A percentile compares a stretch with the other conserved stretches of the same genome.
These are phyloP conservation scores for Halteria grandinella DNA, from an alignment of 73 alveolate species.

Conservation along the genomic window DNA sequence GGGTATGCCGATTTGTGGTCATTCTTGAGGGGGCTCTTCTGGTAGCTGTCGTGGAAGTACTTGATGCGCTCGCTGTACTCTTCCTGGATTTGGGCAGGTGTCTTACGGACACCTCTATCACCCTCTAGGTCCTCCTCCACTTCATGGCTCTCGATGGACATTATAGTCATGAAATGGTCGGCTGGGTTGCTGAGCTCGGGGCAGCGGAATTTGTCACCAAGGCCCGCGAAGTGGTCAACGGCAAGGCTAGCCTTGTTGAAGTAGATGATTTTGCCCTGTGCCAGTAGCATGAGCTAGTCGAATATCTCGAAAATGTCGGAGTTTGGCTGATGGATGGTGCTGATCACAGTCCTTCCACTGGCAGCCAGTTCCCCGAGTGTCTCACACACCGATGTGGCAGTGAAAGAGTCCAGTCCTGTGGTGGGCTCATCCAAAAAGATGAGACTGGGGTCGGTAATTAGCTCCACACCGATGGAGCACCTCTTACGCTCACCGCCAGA, in stretches of 20 bases:
- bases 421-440: slow-evolving; percentile 95
- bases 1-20: slow-evolving; percentile 24
- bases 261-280: slow-evolving; percentile 82
- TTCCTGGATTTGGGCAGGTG: background rate
- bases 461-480: slow-evolving; percentile 94
- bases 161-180: slow-evolving; percentile 75
- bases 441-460: slow-evolving; percentile 91
- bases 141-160: slow-evolving; percentile 50
- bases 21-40: slow-evolving; percentile 1
- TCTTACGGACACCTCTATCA: background rate
- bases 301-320: slow-evolving; percentile 80
- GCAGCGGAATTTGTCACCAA: slow-evolving; percentile 69
- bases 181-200: slow-evolving; percentile 86
- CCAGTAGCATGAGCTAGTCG: slow-evolving; percentile 80
- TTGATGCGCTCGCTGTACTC: slow-evolving; percentile 30
- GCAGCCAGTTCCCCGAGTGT: slow-evolving; percentile 68
- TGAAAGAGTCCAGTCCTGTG: slow-evolving; percentile 89
- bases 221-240: slow-evolving; percentile 65
- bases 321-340: slow-evolving; percentile 91
- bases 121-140: slow-evolving; percentile 32
- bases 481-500: slow-evolving; percentile 98
- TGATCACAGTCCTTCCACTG: slow-evolving; percentile 78
- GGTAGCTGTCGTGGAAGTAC: slow-evolving; percentile 26
- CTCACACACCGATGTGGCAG: slow-evolving; percentile 79
- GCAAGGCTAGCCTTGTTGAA: slow-evolving; percentile 72